phyloP scores from a whole-genome alignment of 1,139 yeast genomes.

The Candida frijolesensis region DNA sequence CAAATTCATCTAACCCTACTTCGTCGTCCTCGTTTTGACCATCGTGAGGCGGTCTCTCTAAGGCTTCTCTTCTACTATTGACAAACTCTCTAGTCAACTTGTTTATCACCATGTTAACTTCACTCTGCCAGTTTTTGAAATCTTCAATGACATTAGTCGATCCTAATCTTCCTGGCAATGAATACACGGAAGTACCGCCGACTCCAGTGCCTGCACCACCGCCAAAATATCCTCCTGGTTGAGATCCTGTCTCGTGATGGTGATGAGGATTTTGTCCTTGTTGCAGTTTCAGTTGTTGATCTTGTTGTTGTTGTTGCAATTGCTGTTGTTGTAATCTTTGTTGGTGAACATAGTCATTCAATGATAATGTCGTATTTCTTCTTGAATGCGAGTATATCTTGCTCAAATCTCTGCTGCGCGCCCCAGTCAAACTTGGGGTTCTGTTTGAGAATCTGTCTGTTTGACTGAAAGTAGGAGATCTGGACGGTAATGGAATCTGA shows the following conservation, averaged over 20 bases:
- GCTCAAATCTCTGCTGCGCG: conserved; percentile 36
- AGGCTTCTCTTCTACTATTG: conserved; percentile 16
- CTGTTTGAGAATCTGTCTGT: conserved; percentile 37
- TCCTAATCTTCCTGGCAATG: conserved; percentile 22
- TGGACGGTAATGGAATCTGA: conserved; percentile 33
- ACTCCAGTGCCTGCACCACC: conserved; percentile 11
- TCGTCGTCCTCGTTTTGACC: conserved; percentile 17
- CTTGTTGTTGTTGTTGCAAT: conserved; percentile 8
- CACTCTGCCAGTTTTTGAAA: conserved; percentile 48
- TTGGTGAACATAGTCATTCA: conserved; percentile 42
- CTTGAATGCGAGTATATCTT: conserved; percentile 50
- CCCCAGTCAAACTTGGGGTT: conserved; percentile 34
- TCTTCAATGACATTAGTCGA: conserved; percentile 29
- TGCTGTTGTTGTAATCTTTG: conserved; percentile 30
- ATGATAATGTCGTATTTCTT: conserved; percentile 39
- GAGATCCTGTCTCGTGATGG: conserved; percentile 13
- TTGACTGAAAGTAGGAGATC: conserved; percentile 42
- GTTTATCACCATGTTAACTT: conserved; percentile 43
- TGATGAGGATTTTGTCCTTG: conserved; percentile 6
- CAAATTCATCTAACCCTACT: conserved; percentile 24
- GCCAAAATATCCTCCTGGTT: conserved; percentile 9
- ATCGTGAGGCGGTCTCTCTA: conserved; percentile 15
- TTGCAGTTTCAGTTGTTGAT: conserved; percentile 14
- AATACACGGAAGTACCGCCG: conserved; percentile 28
- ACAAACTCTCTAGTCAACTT: conserved; percentile 42